These are phyloP conservation scores for Vanrija humicola DNA, from an alignment of 1,284 basidiomycete genomes.

Conservation along the genomic window DNA sequence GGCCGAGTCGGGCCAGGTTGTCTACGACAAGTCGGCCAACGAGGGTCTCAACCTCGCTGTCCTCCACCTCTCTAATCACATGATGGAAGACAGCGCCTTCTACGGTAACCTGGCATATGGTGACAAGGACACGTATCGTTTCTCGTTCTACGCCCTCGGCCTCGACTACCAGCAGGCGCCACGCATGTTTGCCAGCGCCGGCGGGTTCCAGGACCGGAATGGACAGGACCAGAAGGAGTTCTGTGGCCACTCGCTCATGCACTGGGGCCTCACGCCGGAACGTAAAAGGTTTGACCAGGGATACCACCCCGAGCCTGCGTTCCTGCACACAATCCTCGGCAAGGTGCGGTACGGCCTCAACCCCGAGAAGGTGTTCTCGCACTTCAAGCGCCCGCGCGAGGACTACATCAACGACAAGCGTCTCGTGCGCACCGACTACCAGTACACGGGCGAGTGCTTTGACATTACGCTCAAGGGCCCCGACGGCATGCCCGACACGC, in stretches of 20 bases:
- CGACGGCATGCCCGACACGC: conserved; percentile 32
- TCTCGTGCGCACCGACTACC: conserved; percentile 42
- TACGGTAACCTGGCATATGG: conserved; percentile 50
- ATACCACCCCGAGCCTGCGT: conserved; percentile 48
- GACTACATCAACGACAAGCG: conserved; percentile 41
- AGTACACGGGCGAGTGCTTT: conserved; percentile 45
- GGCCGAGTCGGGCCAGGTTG: conserved; percentile 51
- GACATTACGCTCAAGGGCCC: conserved; percentile 43
- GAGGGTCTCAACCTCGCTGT: conserved; percentile 52
- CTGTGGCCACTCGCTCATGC: conserved; percentile 42
- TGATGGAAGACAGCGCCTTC: conserved; percentile 49
- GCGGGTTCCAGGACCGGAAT: conserved; percentile 37
- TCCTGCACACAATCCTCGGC: conserved; percentile 51
- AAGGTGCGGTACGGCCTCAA: conserved; percentile 47
- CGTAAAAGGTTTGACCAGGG: conserved; percentile 29
- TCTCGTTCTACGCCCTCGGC: conserved; percentile 51
- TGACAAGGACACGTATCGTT: conserved; percentile 50
- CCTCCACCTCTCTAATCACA: conserved; percentile 49
- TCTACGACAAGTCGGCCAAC: conserved; percentile 52
- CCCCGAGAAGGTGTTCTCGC: conserved; percentile 42
- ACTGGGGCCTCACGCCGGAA: conserved; percentile 45
- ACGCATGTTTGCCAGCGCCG: conserved; percentile 43
- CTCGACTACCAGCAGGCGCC: conserved; percentile 48
- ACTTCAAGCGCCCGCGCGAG: conserved; percentile 36
- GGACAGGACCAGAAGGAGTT: conserved; percentile 37